These are phyloP conservation scores for Camellia oleifera DNA, from an alignment of 179 eudicot genomes.

Conservation along the genomic window DNA sequence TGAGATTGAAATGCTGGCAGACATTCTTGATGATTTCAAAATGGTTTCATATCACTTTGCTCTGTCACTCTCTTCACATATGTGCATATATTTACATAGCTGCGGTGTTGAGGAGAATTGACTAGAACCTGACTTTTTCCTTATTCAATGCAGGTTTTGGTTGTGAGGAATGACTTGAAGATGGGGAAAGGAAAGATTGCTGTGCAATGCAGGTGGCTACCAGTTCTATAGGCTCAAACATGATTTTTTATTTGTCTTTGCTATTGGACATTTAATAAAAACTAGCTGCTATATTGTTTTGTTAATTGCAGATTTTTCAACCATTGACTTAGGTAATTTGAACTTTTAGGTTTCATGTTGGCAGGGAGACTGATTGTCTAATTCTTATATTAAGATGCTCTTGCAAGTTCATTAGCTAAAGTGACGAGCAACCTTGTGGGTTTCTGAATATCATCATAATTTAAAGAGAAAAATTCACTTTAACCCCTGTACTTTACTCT, in stretches of 20 bases:
- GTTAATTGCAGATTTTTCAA: too few relatives aligned
- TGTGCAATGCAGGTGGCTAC: conserved; percentile 90
- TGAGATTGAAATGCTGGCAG: conserved; percentile 91
- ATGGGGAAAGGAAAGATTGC: conserved; percentile 99
- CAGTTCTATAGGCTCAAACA: neutral
- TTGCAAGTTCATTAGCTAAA: neutral
- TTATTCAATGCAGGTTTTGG: conserved; percentile 65
- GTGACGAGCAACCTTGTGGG: neutral
- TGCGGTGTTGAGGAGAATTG: neutral
- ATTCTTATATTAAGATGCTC: neutral
- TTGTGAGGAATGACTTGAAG: conserved; percentile 96
- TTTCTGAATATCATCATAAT: neutral
- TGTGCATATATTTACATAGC: neutral
- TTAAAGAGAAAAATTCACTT: too few relatives aligned
- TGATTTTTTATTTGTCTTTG: neutral
- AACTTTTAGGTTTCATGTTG: neutral
- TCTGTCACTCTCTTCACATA: neutral
- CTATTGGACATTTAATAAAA: conserved; percentile 1
- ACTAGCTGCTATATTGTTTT: neutral
- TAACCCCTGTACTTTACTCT: too few relatives aligned
- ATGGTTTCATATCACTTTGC: conserved; percentile 47
- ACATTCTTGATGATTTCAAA: conserved; percentile 85
- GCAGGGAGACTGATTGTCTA: neutral
- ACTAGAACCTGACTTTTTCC: conserved; percentile 7
- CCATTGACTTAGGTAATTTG: neutral